A percentile compares a stretch with the other conserved stretches of the same genome.
phyloP scores from a whole-genome alignment of 768 basidiomycete genomes.

The Pholiota conissans region DNA sequence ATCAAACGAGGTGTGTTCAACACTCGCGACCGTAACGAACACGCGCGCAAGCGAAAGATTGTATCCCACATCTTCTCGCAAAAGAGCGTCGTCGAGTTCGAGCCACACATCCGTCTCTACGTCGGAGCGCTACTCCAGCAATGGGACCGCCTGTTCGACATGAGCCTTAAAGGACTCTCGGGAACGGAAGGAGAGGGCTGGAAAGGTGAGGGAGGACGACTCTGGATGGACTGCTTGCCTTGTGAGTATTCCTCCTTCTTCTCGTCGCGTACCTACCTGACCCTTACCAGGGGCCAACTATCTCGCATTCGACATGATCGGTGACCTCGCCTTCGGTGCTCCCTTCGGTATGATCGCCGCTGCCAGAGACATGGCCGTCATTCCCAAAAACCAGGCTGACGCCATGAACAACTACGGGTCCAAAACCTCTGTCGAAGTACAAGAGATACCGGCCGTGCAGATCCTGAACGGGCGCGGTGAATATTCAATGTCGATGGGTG shows the following conservation, averaged over 20 bases:
- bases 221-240: slow-evolving; percentile 76
- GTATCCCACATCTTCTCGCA: slow-evolving; percentile 83
- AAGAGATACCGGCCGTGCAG: slow-evolving; percentile 74
- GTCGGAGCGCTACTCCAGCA: slow-evolving; percentile 61
- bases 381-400: slow-evolving; percentile 55
- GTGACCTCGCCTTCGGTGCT: slow-evolving; percentile 83
- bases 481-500: slow-evolving; percentile 82
- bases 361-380: slow-evolving; percentile 70
- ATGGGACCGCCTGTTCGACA: slow-evolving; percentile 71
- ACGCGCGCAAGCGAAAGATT: slow-evolving; percentile 90
- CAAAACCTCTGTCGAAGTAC: slow-evolving; percentile 41
- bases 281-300: slow-evolving; percentile 48
- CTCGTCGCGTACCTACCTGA: neutral
- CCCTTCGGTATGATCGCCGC: slow-evolving; percentile 88
- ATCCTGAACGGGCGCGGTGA: slow-evolving; percentile 90
- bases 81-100: slow-evolving; percentile 85
- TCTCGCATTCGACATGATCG: slow-evolving; percentile 71
- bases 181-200: slow-evolving; percentile 67
- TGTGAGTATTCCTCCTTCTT: slow-evolving; percentile 45
- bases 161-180: slow-evolving; percentile 52
- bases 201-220: slow-evolving; percentile 57
- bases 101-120: slow-evolving; percentile 70
- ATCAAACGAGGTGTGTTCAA: slow-evolving; percentile 76
- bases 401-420: slow-evolving; percentile 60
- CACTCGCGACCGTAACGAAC: slow-evolving; percentile 74